A percentile compares a stretch with the other conserved stretches of the same genome.
Conservation (phyloP, 108 stramenopile species). For the Cyclotella atomus region DNA sequence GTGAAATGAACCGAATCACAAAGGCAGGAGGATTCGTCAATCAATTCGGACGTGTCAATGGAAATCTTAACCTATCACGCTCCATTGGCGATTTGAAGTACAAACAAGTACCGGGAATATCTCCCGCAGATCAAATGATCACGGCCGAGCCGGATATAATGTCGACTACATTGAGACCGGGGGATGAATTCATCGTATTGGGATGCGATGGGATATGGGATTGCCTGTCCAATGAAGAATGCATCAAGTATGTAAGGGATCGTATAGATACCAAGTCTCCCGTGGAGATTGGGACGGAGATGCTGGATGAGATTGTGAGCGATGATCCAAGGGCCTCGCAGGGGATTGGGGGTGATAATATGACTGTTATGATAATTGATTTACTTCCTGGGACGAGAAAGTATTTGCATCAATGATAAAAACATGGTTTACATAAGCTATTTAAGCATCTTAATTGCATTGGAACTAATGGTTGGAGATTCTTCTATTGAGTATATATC, state of each 20-base stretch:
- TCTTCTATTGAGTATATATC: too few species aligned
- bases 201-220: conserved; percentile 99
- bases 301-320: conserved; percentile 85
- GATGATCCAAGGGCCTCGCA: conserved; percentile 87
- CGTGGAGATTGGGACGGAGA: conserved; percentile 75
- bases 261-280: conserved; percentile 75
- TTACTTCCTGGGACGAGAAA: conserved; percentile 63
- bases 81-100: conserved; percentile 98
- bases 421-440: neutral
- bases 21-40: conserved; percentile 94
- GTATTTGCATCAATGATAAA: conserved; percentile 32
- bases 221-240: conserved; percentile 90
- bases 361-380: conserved; percentile 92
- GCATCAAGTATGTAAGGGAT: conserved; percentile 87
- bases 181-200: conserved; percentile 92
- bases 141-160: conserved; percentile 92
- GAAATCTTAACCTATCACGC: conserved; percentile 93
- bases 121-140: conserved; percentile 85
- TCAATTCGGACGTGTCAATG: conserved; percentile 95
- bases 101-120: conserved; percentile 86
- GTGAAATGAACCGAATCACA: conserved; percentile 84
- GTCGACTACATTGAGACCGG: conserved; percentile 53
- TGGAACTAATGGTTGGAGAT: too few species aligned
- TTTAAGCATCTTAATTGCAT: neutral
- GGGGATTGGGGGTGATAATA: conserved; percentile 93